Evolutionary conservation across 305 asterid species (phyloP).

Genomic region (Solanum hybrid): DNA sequence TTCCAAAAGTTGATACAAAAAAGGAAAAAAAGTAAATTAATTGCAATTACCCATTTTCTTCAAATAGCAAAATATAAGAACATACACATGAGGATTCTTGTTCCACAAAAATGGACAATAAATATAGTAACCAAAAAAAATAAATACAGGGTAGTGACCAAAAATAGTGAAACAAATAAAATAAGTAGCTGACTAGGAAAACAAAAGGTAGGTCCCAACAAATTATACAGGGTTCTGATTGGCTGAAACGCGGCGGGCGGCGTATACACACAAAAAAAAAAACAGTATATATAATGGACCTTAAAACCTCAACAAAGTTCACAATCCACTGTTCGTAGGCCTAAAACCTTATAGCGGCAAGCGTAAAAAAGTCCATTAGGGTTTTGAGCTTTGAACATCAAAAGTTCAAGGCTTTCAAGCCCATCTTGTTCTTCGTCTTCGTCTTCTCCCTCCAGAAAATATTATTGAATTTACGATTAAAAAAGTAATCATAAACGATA

Average conservation of each 20-base stretch:
- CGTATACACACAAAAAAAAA: neutral
- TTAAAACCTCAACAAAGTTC: neutral
- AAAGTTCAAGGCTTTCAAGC: neutral
- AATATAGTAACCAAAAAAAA: neutral
- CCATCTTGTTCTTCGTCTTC: neutral
- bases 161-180: neutral
- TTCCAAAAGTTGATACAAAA: neutral
- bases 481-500: neutral
- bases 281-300: neutral
- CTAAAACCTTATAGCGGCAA: neutral
- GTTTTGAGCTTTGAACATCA: conserved; percentile 4
- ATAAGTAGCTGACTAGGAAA: neutral
- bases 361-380: conserved; percentile 1
- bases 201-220: neutral
- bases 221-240: neutral
- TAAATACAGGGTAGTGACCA: neutral
- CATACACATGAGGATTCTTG: neutral
- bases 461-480: neutral
- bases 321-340: neutral
- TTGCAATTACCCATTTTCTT: neutral
- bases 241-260: conserved; percentile 3
- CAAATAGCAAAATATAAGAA: neutral
- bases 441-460: conserved; percentile 3
- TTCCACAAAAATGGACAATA: neutral
- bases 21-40: neutral